Conservation (phyloP, 1,284 basidiomycete species). For the Malassezia arunalokei region DNA sequence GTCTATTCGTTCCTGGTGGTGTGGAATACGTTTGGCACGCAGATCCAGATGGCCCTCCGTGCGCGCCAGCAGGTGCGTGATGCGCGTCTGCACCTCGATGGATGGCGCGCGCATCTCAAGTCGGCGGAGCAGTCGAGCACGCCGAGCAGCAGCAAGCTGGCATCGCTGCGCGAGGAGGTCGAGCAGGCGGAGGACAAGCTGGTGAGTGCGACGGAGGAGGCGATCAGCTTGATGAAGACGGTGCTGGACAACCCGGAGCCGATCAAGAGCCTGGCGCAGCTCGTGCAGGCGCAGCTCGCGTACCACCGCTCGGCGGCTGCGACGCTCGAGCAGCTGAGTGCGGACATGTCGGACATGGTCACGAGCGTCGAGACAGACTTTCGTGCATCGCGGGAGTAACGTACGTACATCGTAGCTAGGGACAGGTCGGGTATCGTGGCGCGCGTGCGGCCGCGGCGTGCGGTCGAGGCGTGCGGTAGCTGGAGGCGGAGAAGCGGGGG, state of each 20-base stretch:
- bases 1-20: constrained; percentile 66
- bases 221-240: constrained; percentile 93
- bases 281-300: constrained; percentile 77
- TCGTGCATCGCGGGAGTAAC: constrained; percentile 49
- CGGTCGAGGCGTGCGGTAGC: not conserved
- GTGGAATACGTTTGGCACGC: constrained; percentile 53
- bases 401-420: not conserved
- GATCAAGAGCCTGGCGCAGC: constrained; percentile 78
- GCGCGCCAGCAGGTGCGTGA: constrained; percentile 40
- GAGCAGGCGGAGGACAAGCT: constrained; percentile 51
- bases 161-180: constrained; percentile 31
- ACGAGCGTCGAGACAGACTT: constrained; percentile 83
- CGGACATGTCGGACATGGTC: constrained; percentile 77
- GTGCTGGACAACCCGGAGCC: constrained; percentile 96
- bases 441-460: no score
- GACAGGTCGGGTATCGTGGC: no score
- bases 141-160: constrained; percentile 24
- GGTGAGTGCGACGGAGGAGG: constrained; percentile 92
- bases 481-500: not conserved
- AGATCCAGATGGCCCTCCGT: constrained; percentile 41
- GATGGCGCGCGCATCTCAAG: constrained; percentile 40
- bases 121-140: constrained; percentile 23
- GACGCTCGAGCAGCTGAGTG: constrained; percentile 54
- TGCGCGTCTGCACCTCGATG: constrained; percentile 41
- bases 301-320: constrained; percentile 77